Percentiles rank a stretch among this genome's conserved stretches.
Evolutionary conservation across 1,139 yeast genomes (phyloP).

Genomic region (Taphrina communis): DNA sequence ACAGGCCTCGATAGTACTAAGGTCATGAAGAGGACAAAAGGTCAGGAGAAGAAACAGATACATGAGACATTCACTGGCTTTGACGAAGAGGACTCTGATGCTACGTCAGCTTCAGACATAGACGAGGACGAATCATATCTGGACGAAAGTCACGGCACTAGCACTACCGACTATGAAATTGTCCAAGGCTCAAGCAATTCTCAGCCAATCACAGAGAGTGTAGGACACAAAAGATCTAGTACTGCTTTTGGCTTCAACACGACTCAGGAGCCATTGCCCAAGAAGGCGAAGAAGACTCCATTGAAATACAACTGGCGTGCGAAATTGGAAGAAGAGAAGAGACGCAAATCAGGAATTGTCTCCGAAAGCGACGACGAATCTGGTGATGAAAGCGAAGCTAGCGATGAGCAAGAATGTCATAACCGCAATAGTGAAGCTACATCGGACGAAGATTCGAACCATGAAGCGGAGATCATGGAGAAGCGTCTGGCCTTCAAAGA

Average conservation of each 20-base stretch:
- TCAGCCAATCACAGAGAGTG: not conserved
- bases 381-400: not conserved
- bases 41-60: constrained; percentile 54
- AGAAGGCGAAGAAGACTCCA: constrained; percentile 18
- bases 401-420: constrained; percentile 38
- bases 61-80: constrained; percentile 57
- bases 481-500: constrained; percentile 54
- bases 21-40: constrained; percentile 71
- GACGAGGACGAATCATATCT: constrained; percentile 21
- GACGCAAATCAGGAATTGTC: constrained; percentile 20
- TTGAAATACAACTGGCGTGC: constrained; percentile 41
- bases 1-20: constrained; percentile 79
- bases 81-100: constrained; percentile 49
- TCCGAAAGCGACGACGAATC: constrained; percentile 24
- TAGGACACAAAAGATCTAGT: not conserved
- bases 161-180: not conserved
- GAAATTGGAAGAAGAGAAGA: constrained; percentile 32
- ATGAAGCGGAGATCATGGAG: constrained; percentile 48
- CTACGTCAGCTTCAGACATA: not conserved
- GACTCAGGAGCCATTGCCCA: not conserved
- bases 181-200: not conserved
- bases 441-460: not conserved
- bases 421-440: constrained; percentile 42
- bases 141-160: not conserved
- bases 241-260: constrained; percentile 19